phyloP scores from a whole-genome alignment of 805 yeast genomes.

The Candida silvatica region DNA sequence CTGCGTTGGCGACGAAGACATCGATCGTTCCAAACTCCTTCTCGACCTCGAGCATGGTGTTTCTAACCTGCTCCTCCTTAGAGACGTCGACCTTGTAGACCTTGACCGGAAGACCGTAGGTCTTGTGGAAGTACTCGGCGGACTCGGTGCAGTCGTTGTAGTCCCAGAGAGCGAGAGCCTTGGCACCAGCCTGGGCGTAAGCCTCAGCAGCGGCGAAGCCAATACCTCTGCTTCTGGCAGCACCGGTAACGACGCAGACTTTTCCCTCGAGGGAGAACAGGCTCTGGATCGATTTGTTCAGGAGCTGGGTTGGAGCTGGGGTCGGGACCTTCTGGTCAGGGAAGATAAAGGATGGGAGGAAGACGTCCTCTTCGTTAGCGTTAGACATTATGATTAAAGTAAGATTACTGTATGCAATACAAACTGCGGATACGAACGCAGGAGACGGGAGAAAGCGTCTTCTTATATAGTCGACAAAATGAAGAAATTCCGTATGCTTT shows the following conservation, averaged over 20 bases:
- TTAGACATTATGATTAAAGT: too few relatives aligned
- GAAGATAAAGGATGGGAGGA: neutral
- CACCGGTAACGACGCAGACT: slow-evolving; percentile 80
- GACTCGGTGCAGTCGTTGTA: slow-evolving; percentile 18
- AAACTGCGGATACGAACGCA: neutral
- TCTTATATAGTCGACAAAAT: neutral
- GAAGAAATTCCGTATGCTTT: neutral
- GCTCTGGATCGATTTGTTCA: slow-evolving; percentile 24
- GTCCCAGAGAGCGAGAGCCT: slow-evolving; percentile 44
- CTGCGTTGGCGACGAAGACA: slow-evolving; percentile 84
- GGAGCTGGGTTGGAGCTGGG: slow-evolving; percentile 1
- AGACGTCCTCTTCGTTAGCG: neutral
- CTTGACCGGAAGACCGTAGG: slow-evolving; percentile 18
- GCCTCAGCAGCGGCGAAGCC: slow-evolving; percentile 79
- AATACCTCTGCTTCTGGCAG: slow-evolving; percentile 57
- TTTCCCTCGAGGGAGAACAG: slow-evolving; percentile 75
- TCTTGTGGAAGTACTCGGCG: slow-evolving; percentile 12
- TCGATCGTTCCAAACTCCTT: slow-evolving; percentile 66
- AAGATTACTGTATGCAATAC: too few relatives aligned
- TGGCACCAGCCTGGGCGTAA: slow-evolving; percentile 82
- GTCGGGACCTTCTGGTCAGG: neutral
- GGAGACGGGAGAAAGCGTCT: neutral
- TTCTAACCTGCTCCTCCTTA: slow-evolving; percentile 26
- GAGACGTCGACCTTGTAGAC: slow-evolving; percentile 29
- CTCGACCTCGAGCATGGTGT: slow-evolving; percentile 23